Base-by-base conservation (phyloP, 2,329 filamentous ascomycete genomes). In the Ophiostoma novo-ulmi region DNA sequence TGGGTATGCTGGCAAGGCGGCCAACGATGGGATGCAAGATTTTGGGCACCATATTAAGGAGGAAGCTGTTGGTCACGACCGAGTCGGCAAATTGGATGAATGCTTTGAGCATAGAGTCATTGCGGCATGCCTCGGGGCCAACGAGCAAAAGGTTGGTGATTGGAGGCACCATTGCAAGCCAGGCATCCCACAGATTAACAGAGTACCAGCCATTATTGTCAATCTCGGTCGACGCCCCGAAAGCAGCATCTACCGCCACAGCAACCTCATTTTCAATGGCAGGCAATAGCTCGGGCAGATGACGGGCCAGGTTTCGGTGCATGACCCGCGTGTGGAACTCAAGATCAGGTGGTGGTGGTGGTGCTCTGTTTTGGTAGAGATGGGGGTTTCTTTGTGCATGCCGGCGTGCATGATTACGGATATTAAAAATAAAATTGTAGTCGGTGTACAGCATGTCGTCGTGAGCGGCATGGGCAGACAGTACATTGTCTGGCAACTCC, bases 21-120 rank as follows among this genome's bases (percentile, higher is more conserved):
- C 84, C 83, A 5, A 87, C 70, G 1, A 88, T 72, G 0, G 84
- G 84, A 35, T 85, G 83, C 2, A 87, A 75, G 1, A 83, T 77
- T 8, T 78, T 77, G 0, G 85, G 85, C 1, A 84, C 77, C 70
- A 85, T 76, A 73, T 78, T 79, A n/a, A 85, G 78, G 20, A 84
- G 72, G 65, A 83, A 78, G 71, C 79, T 79, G 71, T 82, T 82
- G 64, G 82, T 75, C 1, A 86, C 75, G 2, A 86, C 81, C 68
- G 81, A 81, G 71, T 83, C 80, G 41, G 85, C 83, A 72, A 87
- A 88, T 36, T 77, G 76, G 8, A 83, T 77, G 74, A 84, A 83
- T 69, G 79, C 78, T n/a, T 80, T 75, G 61, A 87, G 77, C 70
- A 85, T 85, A 6, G 78, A 76, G 35, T 79, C 74, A 72, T 87